phyloP scores from a whole-genome alignment of 2,329 filamentous ascomycete species.

The Monilinia polystroma region DNA sequence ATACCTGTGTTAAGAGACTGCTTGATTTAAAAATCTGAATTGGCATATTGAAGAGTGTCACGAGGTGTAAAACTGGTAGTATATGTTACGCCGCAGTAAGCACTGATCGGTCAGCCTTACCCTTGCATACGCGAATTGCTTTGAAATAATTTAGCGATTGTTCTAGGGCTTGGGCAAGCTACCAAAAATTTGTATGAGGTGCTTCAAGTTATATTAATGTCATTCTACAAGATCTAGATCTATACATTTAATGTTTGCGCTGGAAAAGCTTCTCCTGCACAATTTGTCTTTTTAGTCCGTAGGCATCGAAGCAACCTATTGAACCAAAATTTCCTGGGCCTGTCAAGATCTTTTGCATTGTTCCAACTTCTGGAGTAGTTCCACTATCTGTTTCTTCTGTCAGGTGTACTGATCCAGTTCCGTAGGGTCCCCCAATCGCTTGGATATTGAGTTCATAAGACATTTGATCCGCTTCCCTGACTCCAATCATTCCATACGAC shows the following conservation, averaged over 20 bases:
- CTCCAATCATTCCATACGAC: not conserved
- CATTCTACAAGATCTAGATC: not conserved
- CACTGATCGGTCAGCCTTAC: not conserved
- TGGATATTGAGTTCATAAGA: conserved; percentile 1
- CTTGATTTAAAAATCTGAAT: too few species aligned
- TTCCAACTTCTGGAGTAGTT: not conserved
- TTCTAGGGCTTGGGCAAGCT: too few species aligned
- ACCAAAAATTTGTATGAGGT: too few species aligned
- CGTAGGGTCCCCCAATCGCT: conserved; percentile 4
- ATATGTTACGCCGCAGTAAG: not conserved
- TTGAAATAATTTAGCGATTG: not conserved
- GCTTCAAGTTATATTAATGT: too few species aligned
- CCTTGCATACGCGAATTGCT: not conserved
- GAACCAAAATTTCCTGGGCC: not conserved
- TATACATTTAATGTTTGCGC: not conserved
- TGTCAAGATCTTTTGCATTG: not conserved
- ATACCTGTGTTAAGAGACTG: too few species aligned
- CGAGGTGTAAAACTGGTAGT: too few species aligned
- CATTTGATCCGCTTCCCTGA: not conserved
- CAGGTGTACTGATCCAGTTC: conserved; percentile 7
- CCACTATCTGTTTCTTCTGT: not conserved
- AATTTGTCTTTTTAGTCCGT: not conserved
- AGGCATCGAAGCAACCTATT: not conserved
- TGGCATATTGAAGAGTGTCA: too few species aligned
- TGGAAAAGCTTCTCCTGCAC: not conserved